Percentiles rank a stretch among this genome's conserved stretches.
phyloP scores from a whole-genome alignment of 352 stramenopile species.

The Blastocystis sp. region DNA sequence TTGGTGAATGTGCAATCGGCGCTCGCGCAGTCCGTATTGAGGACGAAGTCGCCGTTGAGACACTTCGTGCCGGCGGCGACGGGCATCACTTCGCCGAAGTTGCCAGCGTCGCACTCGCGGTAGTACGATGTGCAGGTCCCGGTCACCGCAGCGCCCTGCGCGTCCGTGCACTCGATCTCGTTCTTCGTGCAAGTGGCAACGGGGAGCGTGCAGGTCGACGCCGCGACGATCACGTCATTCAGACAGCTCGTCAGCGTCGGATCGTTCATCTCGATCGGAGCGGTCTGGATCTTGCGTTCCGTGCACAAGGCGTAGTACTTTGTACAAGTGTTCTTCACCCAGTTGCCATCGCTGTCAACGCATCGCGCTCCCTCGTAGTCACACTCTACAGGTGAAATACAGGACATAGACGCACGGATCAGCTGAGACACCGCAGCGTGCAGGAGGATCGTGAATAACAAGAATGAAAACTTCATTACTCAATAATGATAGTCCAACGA shows the following conservation, averaged over 20 bases:
- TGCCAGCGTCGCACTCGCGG: constrained; percentile 36
- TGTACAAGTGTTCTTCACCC: constrained; percentile 19
- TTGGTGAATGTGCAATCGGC: constrained; percentile 47
- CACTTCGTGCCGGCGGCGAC: constrained; percentile 62
- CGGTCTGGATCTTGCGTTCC: constrained; percentile 38
- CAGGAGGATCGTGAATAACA: neutral
- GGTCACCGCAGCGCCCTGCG: constrained; percentile 17
- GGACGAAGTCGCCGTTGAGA: constrained; percentile 64
- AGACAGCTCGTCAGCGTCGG: constrained; percentile 37
- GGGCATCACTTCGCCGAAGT: constrained; percentile 4
- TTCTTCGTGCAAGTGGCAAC: neutral
- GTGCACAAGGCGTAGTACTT: constrained; percentile 73
- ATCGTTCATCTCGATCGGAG: constrained; percentile 39
- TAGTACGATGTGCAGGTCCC: constrained; percentile 50
- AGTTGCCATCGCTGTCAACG: constrained; percentile 54
- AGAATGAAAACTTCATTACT: constrained; percentile 4
- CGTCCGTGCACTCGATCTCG: constrained; percentile 27
- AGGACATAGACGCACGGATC: constrained; percentile 4
- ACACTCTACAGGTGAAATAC: constrained; percentile 7
- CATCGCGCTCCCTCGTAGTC: constrained; percentile 57
- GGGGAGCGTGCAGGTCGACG: neutral
- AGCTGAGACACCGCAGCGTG: neutral
- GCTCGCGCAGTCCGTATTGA: constrained; percentile 35
- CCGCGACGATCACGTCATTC: constrained; percentile 57
- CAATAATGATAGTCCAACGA: neutral